Base-by-base conservation (phyloP, 2,329 filamentous ascomycete genomes). In the Trichophyton mentagrophytes region DNA sequence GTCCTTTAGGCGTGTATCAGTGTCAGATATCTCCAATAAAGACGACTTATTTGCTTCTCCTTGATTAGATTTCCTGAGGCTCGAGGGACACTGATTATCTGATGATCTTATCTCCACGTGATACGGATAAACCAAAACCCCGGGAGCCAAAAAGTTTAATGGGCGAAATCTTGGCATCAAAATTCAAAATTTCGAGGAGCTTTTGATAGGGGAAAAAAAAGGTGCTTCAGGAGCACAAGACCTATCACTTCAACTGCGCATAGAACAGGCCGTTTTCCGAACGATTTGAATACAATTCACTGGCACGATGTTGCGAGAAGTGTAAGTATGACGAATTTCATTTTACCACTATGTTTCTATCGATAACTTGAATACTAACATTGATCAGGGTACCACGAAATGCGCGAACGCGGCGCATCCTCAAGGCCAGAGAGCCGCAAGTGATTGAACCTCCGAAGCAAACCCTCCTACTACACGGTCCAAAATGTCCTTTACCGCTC, bases 391-490 rank as follows among this genome's bases (percentile, higher is more conserved):
- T 86, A 77, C 83, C 86, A 62, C 85, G 85, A 69, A 89, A 85
- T 76, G 90, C 92, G 68, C 90, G 93, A 79, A 93, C 90, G 62
- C 96, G 96, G 81, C 87, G 93, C 68, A 91, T 89, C 65, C 85
- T 97, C 71, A 93, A 95, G 73, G 92, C 95, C 77, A 88, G 89
- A 70, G 91, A 89, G 70, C 89, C 93, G 61, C 95, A 96, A 75
- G 79, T 85, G 67, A 78, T 88, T 74, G 93, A 99, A 78, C 93
- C 95, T 75, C 85, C 90, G 64, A 96, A 96, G 77, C 88, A 83
- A 36, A 88, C 89, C 63, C 86, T 99, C 67, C 88, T 99, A 74
- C 84, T 99, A 65, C 87, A 90, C 65, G 92, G 91, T 69, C 90
- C 88, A 58, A 87, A 85, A 72, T 92, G 89, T 72, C 92, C 89